Conservation (phyloP, 192 early-diverging fungal species). For the Spinellus fusiger region DNA sequence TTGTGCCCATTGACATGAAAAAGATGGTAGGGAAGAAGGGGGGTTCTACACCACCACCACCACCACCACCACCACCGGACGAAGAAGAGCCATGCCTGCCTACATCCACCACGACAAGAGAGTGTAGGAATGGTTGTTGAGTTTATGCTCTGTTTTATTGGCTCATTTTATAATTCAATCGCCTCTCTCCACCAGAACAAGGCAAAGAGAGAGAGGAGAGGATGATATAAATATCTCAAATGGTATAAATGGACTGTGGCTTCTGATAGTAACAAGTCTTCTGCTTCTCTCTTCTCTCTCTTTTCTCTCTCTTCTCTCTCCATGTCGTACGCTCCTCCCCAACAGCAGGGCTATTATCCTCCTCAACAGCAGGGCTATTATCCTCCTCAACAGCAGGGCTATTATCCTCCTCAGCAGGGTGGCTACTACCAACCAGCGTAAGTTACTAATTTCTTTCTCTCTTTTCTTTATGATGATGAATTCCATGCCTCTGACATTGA, state of each 20-base stretch:
- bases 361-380: background rate
- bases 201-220: no score
- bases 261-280: background rate
- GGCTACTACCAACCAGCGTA: slow-evolving; percentile 26
- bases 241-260: background rate
- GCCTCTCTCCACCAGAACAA: no score
- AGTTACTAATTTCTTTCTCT: background rate
- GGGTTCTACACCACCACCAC: no score
- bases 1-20: no score
- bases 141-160: no score
- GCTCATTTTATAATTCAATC: no score
- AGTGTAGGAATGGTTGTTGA: no score
- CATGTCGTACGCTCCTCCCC: slow-evolving; percentile 1
- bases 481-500: background rate
- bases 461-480: background rate
- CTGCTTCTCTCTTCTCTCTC: background rate
- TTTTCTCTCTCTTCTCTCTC: background rate
- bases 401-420: slow-evolving; percentile 17
- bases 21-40: no score
- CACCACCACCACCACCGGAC: no score
- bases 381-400: slow-evolving; percentile 9
- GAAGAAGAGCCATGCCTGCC: no score
- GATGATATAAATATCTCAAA: background rate
- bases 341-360: slow-evolving; percentile 8
- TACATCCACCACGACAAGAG: no score